Evolutionary conservation across 208 protist genomes (phyloP).

Genomic region (Trypanosoma vivax): DNA sequence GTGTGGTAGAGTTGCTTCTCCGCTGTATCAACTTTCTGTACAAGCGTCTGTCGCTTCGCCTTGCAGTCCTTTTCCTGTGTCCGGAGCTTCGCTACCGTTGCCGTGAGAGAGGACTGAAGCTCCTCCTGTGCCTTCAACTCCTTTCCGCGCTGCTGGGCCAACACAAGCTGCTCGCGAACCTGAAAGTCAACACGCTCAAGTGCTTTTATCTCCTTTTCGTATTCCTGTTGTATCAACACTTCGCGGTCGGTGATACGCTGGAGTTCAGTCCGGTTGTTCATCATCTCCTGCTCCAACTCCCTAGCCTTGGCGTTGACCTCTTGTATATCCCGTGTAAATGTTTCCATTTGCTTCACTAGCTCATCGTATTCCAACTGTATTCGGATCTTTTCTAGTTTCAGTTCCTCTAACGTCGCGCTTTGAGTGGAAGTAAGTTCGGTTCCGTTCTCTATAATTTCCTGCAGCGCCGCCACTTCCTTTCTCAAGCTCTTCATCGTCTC

Average conservation of each 20-base stretch:
- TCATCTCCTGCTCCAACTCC: conserved; percentile 38
- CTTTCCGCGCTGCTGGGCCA: conserved; percentile 62
- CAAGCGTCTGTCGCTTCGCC: conserved; percentile 39
- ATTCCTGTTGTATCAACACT: conserved; percentile 54
- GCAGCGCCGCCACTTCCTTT: conserved; percentile 91
- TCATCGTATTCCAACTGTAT: conserved; percentile 90
- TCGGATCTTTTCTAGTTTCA: conserved; percentile 93
- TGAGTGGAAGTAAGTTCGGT: conserved; percentile 86
- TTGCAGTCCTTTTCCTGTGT: conserved; percentile 61
- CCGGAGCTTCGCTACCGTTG: conserved; percentile 31
- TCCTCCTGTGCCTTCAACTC: conserved; percentile 45
- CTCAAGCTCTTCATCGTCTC: conserved; percentile 95
- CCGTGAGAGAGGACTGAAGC: conserved; percentile 19
- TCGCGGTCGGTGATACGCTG: conserved; percentile 49
- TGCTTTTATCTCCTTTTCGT: conserved; percentile 83
- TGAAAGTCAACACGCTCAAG: conserved; percentile 90
- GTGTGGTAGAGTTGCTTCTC: conserved; percentile 84
- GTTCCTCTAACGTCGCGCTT: conserved; percentile 92
- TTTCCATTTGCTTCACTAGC: conserved; percentile 87
- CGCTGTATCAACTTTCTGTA: conserved; percentile 87
- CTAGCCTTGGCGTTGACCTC: conserved; percentile 42
- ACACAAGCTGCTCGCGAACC: conserved; percentile 68
- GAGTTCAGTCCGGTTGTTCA: conserved; percentile 49
- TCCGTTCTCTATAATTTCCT: conserved; percentile 91
- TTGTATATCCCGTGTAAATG: conserved; percentile 49